Percentiles rank a stretch among this genome's conserved stretches.
Conservation (phyloP, 768 basidiomycete genomes). For the Cyclocybe cylindracea region DNA sequence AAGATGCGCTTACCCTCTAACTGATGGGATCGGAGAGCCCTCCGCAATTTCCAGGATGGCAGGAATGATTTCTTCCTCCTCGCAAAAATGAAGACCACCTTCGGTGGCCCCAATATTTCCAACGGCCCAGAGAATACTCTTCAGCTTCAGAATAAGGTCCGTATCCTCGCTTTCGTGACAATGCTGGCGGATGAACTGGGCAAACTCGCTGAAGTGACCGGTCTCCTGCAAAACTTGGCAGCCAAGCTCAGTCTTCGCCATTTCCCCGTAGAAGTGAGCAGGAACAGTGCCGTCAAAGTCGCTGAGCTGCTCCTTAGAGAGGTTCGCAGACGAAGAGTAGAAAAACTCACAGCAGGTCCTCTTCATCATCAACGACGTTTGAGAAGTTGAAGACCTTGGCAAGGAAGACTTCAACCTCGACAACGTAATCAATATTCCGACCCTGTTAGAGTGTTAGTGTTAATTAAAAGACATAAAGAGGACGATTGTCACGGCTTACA, state of each 20-base stretch:
- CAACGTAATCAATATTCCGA: slow-evolving; percentile 90
- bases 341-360: slow-evolving; percentile 53
- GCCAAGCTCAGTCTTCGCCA: slow-evolving; percentile 95
- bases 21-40: slow-evolving; percentile 84
- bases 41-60: slow-evolving; percentile 90
- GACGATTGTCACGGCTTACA: slow-evolving; percentile 43
- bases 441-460: slow-evolving; percentile 52
- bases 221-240: slow-evolving; percentile 89
- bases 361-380: slow-evolving; percentile 61
- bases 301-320: slow-evolving; percentile 31
- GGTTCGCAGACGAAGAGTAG: background rate
- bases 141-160: slow-evolving; percentile 84
- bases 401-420: slow-evolving; percentile 92
- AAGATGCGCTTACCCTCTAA: slow-evolving; percentile 77
- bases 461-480: background rate
- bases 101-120: slow-evolving; percentile 92
- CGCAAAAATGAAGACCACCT: slow-evolving; percentile 91
- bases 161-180: slow-evolving; percentile 81
- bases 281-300: slow-evolving; percentile 87
- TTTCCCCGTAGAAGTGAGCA: slow-evolving; percentile 96
- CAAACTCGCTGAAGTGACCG: slow-evolving; percentile 89
- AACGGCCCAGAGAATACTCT: slow-evolving; percentile 96
- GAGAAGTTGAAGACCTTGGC: slow-evolving; percentile 71
- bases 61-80: slow-evolving; percentile 93
- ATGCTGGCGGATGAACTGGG: slow-evolving; percentile 86